Percentiles rank a stretch among this genome's conserved stretches.
Conservation (phyloP, 495 filamentous ascomycete genomes). For the Cryomyces antarcticus region DNA sequence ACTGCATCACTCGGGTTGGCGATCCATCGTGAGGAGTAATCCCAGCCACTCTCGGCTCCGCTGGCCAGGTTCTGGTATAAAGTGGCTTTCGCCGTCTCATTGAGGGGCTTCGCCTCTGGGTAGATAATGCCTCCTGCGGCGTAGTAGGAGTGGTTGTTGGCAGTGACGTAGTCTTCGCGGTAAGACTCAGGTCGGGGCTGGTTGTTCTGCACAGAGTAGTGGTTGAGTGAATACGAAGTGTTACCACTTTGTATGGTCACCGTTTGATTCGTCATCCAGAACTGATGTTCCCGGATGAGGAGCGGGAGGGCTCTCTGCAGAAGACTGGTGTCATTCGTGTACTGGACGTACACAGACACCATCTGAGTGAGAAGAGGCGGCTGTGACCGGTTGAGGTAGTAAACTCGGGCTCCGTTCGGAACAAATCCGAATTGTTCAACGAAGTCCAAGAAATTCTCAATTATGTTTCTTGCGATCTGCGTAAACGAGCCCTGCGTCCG, state of each 20-base stretch:
- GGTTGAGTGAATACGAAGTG: slow-evolving; percentile 3
- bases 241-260: slow-evolving; percentile 2
- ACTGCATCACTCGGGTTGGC: slow-evolving; percentile 9
- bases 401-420: slow-evolving; percentile 10
- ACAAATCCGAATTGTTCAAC: slow-evolving; percentile 13
- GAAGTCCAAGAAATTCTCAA: slow-evolving; percentile 15
- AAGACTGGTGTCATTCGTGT: slow-evolving; percentile 10
- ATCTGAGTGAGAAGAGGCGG: slow-evolving; percentile 13
- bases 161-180: slow-evolving; percentile 12
- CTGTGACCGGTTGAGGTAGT: slow-evolving; percentile 13
- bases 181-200: slow-evolving; percentile 15
- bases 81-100: slow-evolving; percentile 5
- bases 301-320: slow-evolving; percentile 10
- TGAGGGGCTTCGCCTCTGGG: slow-evolving; percentile 4
- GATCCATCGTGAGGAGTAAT: slow-evolving; percentile 12
- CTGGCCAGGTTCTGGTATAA: slow-evolving; percentile 13
- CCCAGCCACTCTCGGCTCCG: slow-evolving; percentile 12
- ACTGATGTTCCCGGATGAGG: slow-evolving; percentile 9
- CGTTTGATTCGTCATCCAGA: slow-evolving; percentile 10
- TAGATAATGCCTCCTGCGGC: slow-evolving; percentile 8
- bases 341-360: slow-evolving; percentile 11
- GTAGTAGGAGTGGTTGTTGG: slow-evolving; percentile 12
- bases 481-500: slow-evolving; percentile 13
- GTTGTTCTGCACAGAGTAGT: slow-evolving; percentile 10
- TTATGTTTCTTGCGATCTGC: slow-evolving; percentile 12